These are phyloP conservation scores for Berberis thunbergii DNA, from an alignment of 164 flowering plant species.

Conservation along the genomic window DNA sequence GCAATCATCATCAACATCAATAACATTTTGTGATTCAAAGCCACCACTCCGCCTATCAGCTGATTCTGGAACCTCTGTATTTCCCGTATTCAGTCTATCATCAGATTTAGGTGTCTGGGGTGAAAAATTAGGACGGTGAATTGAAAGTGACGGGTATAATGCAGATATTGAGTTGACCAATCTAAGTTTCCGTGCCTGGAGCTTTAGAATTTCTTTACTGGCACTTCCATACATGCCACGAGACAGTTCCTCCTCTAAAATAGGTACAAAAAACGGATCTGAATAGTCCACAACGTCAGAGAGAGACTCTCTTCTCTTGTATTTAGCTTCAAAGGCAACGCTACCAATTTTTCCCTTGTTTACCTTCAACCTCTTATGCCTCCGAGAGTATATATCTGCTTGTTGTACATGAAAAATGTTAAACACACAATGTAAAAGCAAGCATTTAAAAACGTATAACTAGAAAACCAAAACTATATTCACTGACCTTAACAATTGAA, in stretches of 20 bases:
- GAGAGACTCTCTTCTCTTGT: not conserved
- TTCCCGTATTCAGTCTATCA: not conserved
- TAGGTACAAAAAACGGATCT: slow-evolving; percentile 27
- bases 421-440: not conserved
- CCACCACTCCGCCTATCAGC: not conserved
- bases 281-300: slow-evolving; percentile 15
- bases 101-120: not conserved
- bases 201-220: slow-evolving; percentile 27
- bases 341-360: slow-evolving; percentile 1
- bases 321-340: not conserved
- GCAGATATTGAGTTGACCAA: slow-evolving; percentile 3
- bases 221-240: slow-evolving; percentile 41
- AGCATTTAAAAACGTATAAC: no score
- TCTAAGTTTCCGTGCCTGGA: slow-evolving; percentile 19
- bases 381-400: slow-evolving; percentile 14
- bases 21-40: slow-evolving; percentile 6
- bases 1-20: slow-evolving; percentile 21
- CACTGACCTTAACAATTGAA: no score
- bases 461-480: no score
- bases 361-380: slow-evolving; percentile 19
- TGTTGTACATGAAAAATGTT: not conserved
- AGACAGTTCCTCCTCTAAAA: slow-evolving; percentile 16
- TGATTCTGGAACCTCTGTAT: not conserved
- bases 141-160: slow-evolving; percentile 10
- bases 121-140: not conserved